Percentiles rank a stretch among this genome's conserved stretches.
phyloP scores from a whole-genome alignment of 495 filamentous ascomycete species.

The Penicillium arizonense region DNA sequence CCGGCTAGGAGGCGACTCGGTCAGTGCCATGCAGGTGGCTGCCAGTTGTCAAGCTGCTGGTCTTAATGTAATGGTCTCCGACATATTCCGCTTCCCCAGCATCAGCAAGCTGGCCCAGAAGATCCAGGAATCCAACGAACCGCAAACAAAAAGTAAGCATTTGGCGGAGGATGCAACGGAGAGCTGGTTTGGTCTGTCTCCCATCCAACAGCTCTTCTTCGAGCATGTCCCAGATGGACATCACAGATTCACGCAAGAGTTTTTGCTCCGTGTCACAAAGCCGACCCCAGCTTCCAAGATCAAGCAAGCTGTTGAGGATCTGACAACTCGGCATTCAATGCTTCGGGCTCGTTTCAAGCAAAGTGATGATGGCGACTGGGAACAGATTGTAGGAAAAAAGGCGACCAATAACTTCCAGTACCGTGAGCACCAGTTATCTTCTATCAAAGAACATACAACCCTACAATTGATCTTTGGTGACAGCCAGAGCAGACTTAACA shows the following conservation, averaged over 20 bases:
- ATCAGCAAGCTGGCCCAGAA: constrained; percentile 11
- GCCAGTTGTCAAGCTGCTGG: constrained; percentile 1
- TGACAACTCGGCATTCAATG: not conserved
- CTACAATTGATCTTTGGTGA: not conserved
- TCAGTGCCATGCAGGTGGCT: constrained; percentile 19
- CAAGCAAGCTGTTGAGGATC: not conserved
- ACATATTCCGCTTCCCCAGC: constrained; percentile 14
- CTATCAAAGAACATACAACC: not conserved
- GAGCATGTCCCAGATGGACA: not conserved
- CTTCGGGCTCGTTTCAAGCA: not conserved
- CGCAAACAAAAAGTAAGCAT: too few relatives aligned
- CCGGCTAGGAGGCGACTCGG: constrained; percentile 20
- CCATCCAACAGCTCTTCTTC: constrained; percentile 50
- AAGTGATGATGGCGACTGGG: not conserved
- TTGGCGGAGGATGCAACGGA: not conserved
- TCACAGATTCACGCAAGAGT: constrained; percentile 1
- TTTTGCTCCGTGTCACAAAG: not conserved
- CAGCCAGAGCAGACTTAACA: not conserved
- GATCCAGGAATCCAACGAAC: constrained; percentile 5
- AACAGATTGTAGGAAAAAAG: not conserved
- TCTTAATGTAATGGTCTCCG: not conserved
- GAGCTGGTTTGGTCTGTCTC: constrained; percentile 45
- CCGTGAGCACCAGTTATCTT: not conserved
- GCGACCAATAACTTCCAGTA: not conserved
- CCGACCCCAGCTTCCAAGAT: not conserved